phyloP scores from a whole-genome alignment of 371 early-diverging fungal genomes.

The Chytridium lagenaria region DNA sequence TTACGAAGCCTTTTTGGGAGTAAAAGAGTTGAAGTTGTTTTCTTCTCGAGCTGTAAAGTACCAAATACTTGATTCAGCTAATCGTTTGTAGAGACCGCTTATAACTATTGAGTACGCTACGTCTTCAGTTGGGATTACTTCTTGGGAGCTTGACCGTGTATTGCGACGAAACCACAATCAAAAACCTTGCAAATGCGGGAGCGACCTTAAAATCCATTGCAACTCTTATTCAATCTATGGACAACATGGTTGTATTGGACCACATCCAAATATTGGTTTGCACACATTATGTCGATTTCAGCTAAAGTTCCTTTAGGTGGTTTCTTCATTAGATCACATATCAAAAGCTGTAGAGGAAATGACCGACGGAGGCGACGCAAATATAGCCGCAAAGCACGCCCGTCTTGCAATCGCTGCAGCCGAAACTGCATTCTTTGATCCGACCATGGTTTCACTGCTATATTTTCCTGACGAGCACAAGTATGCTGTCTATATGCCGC shows the following conservation, averaged over 20 bases:
- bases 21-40: constrained; percentile 43
- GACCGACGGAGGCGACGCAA: constrained; percentile 2
- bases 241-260: constrained; percentile 91
- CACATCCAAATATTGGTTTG: constrained; percentile 72
- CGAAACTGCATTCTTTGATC: constrained; percentile 94
- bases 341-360: neutral
- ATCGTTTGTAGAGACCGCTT: constrained; percentile 19
- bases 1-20: constrained; percentile 80
- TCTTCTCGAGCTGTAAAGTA: constrained; percentile 15
- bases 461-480: constrained; percentile 98
- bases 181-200: constrained; percentile 74
- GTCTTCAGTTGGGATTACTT: constrained; percentile 58
- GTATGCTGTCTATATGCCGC: constrained; percentile 95
- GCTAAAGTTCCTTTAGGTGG: neutral
- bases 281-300: constrained; percentile 5
- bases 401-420: constrained; percentile 71
- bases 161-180: constrained; percentile 68
- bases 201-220: constrained; percentile 80
- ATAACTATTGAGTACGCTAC: constrained; percentile 31
- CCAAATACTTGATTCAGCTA: constrained; percentile 15
- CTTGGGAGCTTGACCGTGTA: constrained; percentile 78
- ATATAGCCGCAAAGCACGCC: constrained; percentile 37
- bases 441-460: constrained; percentile 93
- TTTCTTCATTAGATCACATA: constrained; percentile 1
- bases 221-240: constrained; percentile 76